Evolutionary conservation across 2,329 filamentous ascomycete species (phyloP).

Genomic region (Leptosphaerulina australis): DNA sequence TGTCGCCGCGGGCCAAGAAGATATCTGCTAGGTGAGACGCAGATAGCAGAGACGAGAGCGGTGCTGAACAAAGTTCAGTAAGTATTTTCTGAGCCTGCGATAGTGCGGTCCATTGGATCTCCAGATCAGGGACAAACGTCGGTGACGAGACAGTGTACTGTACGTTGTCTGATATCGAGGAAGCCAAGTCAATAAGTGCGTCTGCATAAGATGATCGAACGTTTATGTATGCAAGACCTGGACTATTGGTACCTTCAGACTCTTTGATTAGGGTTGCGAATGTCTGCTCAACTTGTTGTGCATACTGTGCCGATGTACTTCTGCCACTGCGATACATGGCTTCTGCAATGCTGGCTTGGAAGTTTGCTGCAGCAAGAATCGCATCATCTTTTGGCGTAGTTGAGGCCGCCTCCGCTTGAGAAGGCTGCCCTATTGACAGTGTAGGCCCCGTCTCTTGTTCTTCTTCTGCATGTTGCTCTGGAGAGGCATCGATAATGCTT

Average conservation of each 20-base stretch:
- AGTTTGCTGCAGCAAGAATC: slow-evolving; percentile 61
- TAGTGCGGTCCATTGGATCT: slow-evolving; percentile 44
- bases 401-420: slow-evolving; percentile 33
- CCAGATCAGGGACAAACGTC: slow-evolving; percentile 22
- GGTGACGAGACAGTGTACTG: slow-evolving; percentile 24
- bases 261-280: slow-evolving; percentile 46
- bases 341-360: slow-evolving; percentile 62
- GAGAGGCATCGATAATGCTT: slow-evolving; percentile 41
- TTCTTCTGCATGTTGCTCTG: slow-evolving; percentile 23
- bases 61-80: slow-evolving; percentile 28
- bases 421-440: slow-evolving; percentile 38
- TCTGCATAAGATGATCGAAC: slow-evolving; percentile 63
- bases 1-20: slow-evolving; percentile 44
- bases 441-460: slow-evolving; percentile 41
- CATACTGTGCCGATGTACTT: slow-evolving; percentile 61
- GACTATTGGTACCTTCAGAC: slow-evolving; percentile 55
- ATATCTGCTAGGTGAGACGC: slow-evolving; percentile 38
- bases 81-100: slow-evolving; percentile 40
- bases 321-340: slow-evolving; percentile 60
- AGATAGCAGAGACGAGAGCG: slow-evolving; percentile 26
- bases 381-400: slow-evolving; percentile 58
- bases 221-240: slow-evolving; percentile 58
- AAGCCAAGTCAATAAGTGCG: slow-evolving; percentile 60
- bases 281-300: slow-evolving; percentile 46
- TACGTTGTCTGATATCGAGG: slow-evolving; percentile 48